Evolutionary conservation across 108 stramenopile species (phyloP), one percentile per base, ranked within the genome.

Genomic region (Asterionellopsis glacialis): DNA sequence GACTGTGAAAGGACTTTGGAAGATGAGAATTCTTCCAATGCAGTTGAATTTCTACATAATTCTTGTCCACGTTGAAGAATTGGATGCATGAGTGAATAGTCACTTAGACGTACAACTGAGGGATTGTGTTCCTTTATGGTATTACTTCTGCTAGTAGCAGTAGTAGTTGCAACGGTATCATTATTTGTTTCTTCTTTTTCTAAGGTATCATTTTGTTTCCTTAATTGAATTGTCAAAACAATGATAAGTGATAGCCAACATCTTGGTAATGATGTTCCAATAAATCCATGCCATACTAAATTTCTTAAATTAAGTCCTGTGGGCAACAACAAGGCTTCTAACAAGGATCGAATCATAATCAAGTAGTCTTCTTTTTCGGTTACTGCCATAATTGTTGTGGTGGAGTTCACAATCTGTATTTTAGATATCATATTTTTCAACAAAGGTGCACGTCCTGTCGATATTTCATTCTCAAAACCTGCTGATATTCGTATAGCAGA

Each of bases 281-380:
- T 14, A 64, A 87, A 87, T 9, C 85, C 85, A 71, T 87, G 82
- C 59, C 77, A 81, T n/a, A 83, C 26, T 38, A 87, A 62, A 55
- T 87, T 87, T 27, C 85, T 63, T n/a, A 87, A 57, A 72, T 87
- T 87, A 12, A 87, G 55, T 21, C 82, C 85, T 16, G 26, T 48
- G 21, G 45, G 68, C 16, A 80, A 80, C 18, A 83, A 70, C 45
- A 87, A 59, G 33, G 33, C 33, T 33, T 33, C 33, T 7, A 33
- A 33, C 7, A 86, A 53, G 11, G 64, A 48, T 59, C 51, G 59
- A 39, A 80, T 53, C 10, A 78, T 51, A 39, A 63, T 18, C n/a
- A 15, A 16, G 43, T 51, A 7, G 52, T 15, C 41, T 53, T 33
- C 21, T 33, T 33, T 7, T 33, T 33, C 33, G n/a, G n/a, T n/a